These are phyloP conservation scores for Wickerhamomyces bovis DNA, from an alignment of 805 yeast species.

Conservation along the genomic window DNA sequence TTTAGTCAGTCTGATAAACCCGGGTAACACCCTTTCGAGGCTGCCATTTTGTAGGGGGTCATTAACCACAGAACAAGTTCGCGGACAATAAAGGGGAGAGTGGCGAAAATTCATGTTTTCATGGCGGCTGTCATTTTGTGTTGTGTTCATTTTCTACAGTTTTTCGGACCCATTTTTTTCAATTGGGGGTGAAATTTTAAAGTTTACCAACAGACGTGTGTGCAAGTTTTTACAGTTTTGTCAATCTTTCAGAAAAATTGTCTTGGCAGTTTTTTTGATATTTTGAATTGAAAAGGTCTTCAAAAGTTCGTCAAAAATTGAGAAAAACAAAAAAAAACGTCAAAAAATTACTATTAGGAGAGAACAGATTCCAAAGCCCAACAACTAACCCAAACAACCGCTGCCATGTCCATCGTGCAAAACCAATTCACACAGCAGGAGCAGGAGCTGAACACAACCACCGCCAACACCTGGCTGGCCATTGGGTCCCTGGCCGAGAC, in stretches of 20 bases:
- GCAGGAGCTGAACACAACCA: constrained; percentile 39
- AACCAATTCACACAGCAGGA: constrained; percentile 29
- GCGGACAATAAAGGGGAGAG: neutral
- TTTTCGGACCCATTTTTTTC: neutral
- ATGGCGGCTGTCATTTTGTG: neutral
- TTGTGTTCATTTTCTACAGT: neutral
- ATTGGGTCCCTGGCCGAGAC: constrained; percentile 87
- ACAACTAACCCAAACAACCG: neutral
- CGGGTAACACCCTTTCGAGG: neutral
- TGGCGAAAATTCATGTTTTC: neutral
- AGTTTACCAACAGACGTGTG: too few relatives aligned
- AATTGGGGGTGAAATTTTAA: too few relatives aligned
- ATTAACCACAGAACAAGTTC: neutral
- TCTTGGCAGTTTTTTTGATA: neutral
- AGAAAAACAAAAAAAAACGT: neutral
- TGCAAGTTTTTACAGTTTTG: neutral
- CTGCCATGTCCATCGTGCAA: constrained; percentile 1
- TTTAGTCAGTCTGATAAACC: neutral
- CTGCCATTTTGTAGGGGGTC: neutral
- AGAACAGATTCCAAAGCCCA: neutral
- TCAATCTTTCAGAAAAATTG: neutral
- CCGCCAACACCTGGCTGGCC: constrained; percentile 83
- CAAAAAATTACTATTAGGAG: too few relatives aligned
- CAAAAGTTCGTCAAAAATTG: neutral
- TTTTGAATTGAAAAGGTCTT: neutral